Conservation (phyloP, 2,329 filamentous ascomycete genomes). For the Fusarium sp. region DNA sequence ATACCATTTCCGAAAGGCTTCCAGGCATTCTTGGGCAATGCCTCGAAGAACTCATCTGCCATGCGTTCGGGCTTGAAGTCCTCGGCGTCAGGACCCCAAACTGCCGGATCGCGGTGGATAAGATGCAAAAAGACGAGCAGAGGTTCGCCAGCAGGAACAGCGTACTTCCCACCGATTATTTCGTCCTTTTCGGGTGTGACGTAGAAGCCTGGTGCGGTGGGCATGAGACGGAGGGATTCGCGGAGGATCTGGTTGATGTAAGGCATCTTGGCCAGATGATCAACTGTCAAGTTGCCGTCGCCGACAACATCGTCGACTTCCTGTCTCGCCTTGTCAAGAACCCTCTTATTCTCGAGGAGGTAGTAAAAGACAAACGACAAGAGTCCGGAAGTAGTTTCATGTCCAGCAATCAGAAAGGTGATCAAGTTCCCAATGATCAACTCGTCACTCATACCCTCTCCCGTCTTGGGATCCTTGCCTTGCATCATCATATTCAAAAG, state of each 20-base stretch:
- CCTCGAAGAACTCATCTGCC: conserved; percentile 5
- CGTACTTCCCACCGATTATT: not conserved
- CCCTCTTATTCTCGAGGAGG: not conserved
- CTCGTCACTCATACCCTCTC: not conserved
- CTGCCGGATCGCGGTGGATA: conserved; percentile 1
- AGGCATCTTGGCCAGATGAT: conserved; percentile 6
- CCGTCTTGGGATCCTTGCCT: conserved; percentile 9
- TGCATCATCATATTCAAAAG: not conserved
- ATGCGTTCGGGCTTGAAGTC: conserved; percentile 16
- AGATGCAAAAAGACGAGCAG: not conserved
- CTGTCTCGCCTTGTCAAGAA: not conserved
- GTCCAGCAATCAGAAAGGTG: conserved; percentile 7
- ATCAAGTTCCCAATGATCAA: conserved; percentile 6
- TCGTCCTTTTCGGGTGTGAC: conserved; percentile 9
- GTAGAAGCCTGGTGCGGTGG: not conserved
- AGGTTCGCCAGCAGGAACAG: not conserved
- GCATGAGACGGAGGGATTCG: conserved; percentile 18
- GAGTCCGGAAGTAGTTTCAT: not conserved
- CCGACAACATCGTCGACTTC: conserved; percentile 1
- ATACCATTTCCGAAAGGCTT: conserved; percentile 15
- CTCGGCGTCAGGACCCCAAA: conserved; percentile 8
- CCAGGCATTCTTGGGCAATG: conserved; percentile 17
- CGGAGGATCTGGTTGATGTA: conserved; percentile 19
- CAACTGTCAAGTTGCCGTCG: not conserved
- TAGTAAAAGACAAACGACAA: conserved; percentile 17